A percentile compares a stretch with the other conserved stretches of the same genome.
phyloP scores from a whole-genome alignment of 2,329 filamentous ascomycete genomes.

The Aspergillus sp. region DNA sequence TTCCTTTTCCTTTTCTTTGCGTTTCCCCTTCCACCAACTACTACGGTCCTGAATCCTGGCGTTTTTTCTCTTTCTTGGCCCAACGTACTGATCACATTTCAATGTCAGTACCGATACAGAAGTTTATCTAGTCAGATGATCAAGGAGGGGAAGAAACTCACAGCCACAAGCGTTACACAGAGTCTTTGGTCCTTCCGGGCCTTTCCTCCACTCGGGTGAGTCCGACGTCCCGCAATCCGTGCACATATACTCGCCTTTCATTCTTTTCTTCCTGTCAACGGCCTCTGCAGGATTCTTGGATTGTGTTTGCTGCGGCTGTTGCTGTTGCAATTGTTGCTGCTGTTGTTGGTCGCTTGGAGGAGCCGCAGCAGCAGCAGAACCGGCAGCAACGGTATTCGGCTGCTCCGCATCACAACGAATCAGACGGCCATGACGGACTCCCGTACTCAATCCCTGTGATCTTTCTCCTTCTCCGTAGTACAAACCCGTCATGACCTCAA shows the following conservation, averaged over 20 bases:
- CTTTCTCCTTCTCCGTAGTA: slow-evolving; percentile 86
- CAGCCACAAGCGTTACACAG: slow-evolving; percentile 94
- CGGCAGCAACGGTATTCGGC: too few species aligned
- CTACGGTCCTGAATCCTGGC: slow-evolving; percentile 30
- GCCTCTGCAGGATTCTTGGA: slow-evolving; percentile 52
- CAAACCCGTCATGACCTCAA: slow-evolving; percentile 89
- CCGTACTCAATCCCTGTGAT: slow-evolving; percentile 83
- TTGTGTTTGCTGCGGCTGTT: not conserved
- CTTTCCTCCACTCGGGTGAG: slow-evolving; percentile 94
- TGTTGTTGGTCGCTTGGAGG: not conserved
- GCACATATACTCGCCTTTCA: slow-evolving; percentile 93
- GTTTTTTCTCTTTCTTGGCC: slow-evolving; percentile 77
- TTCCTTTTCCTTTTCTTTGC: not conserved
- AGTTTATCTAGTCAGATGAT: not conserved
- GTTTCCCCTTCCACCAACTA: not conserved
- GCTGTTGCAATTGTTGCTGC: not conserved
- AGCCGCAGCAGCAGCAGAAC: too few species aligned
- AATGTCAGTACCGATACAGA: not conserved
- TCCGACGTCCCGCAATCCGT: slow-evolving; percentile 93
- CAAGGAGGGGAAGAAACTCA: slow-evolving; percentile 38
- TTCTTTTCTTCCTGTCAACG: slow-evolving; percentile 77
- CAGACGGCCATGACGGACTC: slow-evolving; percentile 75
- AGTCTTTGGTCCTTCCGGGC: slow-evolving; percentile 88
- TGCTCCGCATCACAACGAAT: slow-evolving; percentile 78
- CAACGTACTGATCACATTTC: slow-evolving; percentile 50